Evolutionary conservation across 345 rosid genomes (phyloP).

Genomic region (Hibiscus mutabilis): DNA sequence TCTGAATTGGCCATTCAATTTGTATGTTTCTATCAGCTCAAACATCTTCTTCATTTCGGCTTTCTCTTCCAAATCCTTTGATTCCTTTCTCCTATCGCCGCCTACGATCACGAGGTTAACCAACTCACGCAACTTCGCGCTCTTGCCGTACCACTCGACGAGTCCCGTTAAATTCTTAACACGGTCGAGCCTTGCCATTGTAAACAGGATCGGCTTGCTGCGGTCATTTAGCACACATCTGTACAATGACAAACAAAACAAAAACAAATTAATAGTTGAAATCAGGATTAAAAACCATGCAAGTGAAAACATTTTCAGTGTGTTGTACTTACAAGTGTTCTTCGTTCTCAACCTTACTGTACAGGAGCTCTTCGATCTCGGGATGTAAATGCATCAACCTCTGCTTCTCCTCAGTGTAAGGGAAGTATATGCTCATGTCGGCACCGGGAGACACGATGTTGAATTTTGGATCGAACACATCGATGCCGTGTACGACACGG

Average conservation of each 20-base stretch:
- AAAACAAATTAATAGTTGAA: neutral
- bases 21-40: constrained; percentile 48
- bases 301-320: neutral
- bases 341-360: constrained; percentile 68
- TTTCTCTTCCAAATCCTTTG: constrained; percentile 85
- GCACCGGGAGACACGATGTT: constrained; percentile 78
- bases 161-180: constrained; percentile 84
- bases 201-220: constrained; percentile 74
- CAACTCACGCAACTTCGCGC: constrained; percentile 50
- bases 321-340: constrained; percentile 62
- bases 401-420: constrained; percentile 59
- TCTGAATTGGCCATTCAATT: constrained; percentile 56
- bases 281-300: neutral
- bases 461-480: constrained; percentile 92
- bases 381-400: constrained; percentile 65
- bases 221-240: constrained; percentile 79
- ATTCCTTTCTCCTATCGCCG: constrained; percentile 87
- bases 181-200: constrained; percentile 95
- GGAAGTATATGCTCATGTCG: constrained; percentile 63
- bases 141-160: constrained; percentile 93
- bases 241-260: neutral
- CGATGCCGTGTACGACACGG: constrained; percentile 87
- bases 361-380: constrained; percentile 81
- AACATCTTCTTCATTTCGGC: constrained; percentile 92
- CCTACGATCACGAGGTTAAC: constrained; percentile 87